Base-by-base conservation (phyloP, 1,284 basidiomycete species). In the Malassezia arunalokei region DNA sequence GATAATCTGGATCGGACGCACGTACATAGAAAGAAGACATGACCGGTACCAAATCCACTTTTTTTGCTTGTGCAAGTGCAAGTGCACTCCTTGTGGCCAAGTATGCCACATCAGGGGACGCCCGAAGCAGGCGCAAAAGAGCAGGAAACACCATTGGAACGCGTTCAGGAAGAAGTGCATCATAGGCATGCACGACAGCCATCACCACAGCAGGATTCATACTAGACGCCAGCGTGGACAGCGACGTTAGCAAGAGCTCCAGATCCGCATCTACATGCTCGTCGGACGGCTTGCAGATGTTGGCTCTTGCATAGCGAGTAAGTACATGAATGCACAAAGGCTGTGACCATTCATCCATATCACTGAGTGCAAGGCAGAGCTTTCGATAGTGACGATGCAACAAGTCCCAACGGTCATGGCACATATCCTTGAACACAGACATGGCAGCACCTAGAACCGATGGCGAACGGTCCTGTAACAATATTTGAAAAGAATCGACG, bases 281-380 rank as follows among this genome's bases (percentile, higher is more conserved):
- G 61, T 29, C 12, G 5, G 41, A 15, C 2, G 64, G 62, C 33
- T 40, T 37, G 6, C 47, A 38, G 1, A 66, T 43, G 38, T 66
- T 58, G 6, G 51, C 84, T 80, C 29, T 83, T 78, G 83, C 85
- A 71, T 99, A 99, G 54, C 85, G 78, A 42, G 83, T 76, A 35
- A 98, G 78, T 8, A 95, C 78, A 35, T 85, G 80, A 49, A 94
- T 76, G 7, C 90, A 76, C 40, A 84, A 81, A 5, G 86, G 80
- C 73, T 96, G 94, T 0, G 87, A 88, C 92, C 92, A 98, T 71
- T 94, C 90, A 66, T 98, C 92, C 14, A 86, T 84, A 64, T 99
- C 91, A 30, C 87, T 79, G 1, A 98, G 76, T 12, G 86, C 79
- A 41, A 81, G 79, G 68, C 89, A 95, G 42, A 92, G 78, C 40